Evolutionary conservation across 495 filamentous ascomycete species (phyloP), one percentile per base, ranked within the genome.

Genomic region (Saxophila tyrrhenica): DNA sequence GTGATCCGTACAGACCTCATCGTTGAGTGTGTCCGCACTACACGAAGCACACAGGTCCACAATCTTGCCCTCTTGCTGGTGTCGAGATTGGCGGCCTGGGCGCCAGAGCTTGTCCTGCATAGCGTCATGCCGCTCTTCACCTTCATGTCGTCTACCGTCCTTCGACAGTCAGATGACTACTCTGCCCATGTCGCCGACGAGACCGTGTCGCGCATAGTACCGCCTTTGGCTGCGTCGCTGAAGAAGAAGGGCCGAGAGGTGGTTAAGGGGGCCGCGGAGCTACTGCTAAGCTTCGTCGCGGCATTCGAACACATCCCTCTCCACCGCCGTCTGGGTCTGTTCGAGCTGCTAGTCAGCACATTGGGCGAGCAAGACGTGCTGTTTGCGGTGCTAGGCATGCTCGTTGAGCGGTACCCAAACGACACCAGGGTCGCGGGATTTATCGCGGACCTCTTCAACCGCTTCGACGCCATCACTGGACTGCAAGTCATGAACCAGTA

Each of bases 111-210:
- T 21, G 86, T 98, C 10, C 75, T 97, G 49, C 90, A 98, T 65
- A 95, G 87, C 56, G 86, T 98, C 49, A 97, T 98, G 92, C 94
- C 94, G 5, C 90, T 98, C 35, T 98, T 98, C 70, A 96, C 92
- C 0, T 96, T 95, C 68, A 94, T 96, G 87, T 86, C 89, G 38
- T 81, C 83, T 25, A 91, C 85, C 23, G 81, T 94, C 10, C 77
- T 98, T 20, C 80, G 84, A 25, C 89, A 94, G 69, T 84, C 88
- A 57, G 92, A 98, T 62, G 90, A 96, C 39, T 96, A 92, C 69
- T 97, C 92, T 3, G 89, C 88, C 2, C 84, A 94, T 62, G 90
- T 97, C 23, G 88, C 96, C 55, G 85, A 84, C 50, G 80, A 86
- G 66, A 96, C 91, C 0, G 85, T 98, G 56, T 82, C 86, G 48